Base-by-base conservation (phyloP, 345 rosid genomes). In the Limnanthes douglasii region DNA sequence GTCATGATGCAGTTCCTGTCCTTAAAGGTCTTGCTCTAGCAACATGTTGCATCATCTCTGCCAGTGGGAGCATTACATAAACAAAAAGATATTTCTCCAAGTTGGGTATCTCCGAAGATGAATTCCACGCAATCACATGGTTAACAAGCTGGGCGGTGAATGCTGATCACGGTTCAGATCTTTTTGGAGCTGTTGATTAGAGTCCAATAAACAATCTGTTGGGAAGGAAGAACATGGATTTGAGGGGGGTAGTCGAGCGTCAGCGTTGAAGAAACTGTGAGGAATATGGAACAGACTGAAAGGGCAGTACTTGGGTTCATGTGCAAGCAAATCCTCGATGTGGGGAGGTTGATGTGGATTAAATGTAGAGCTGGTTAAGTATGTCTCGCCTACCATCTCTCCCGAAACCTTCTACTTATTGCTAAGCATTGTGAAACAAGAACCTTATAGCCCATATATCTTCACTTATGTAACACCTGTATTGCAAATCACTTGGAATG, bases 91-190 rank as follows among this genome's bases (percentile, higher is more conserved):
- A 70, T 59, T 38, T 83, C 22, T 18, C 31, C 6, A 45, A 59
- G 34, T 30, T 70, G 32, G 86, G 84, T 36, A 50, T 88, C 33
- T 50, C 57, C 2, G 72, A 59, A 52, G 79, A 76, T 24, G 84
- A 76, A 39, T 88, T 88, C 50, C 84, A 72, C 57, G 66, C 67
- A 11, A 62, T 88, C 18, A 68, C 95, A 32, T 77, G 82, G 86
- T 72, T 88, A 42, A 79, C 95, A 34, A 79, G 95, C 68, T 83
- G 97, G 97, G 95, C 97, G 1, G 97, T 88, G 10, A 93, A 88
- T 48, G 92, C 75, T 50, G 93, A 88, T 55, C 93, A 88, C 29
- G 37, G 75, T 51, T 70, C 92, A 9, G 75, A 70, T 42, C 55
- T 77, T 53, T 59, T 72, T 2, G 56, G 54, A 50, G 48, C 48